phyloP scores from a whole-genome alignment of 2,329 filamentous ascomycete genomes.

The Cercospora sojina region DNA sequence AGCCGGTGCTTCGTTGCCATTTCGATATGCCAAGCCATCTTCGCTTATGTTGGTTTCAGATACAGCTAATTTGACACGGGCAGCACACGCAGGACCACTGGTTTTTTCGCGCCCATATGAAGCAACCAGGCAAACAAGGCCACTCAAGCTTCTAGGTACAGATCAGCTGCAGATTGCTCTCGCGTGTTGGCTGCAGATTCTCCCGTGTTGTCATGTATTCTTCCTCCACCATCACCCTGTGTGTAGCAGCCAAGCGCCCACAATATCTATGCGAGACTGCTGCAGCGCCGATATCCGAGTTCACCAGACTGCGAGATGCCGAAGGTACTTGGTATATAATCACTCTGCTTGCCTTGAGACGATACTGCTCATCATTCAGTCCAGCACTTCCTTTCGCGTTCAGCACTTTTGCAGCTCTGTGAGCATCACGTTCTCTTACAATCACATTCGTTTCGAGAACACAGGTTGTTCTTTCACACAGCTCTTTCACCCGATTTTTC shows the following conservation, averaged over 20 bases:
- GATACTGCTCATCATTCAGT: background rate
- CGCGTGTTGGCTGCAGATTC: background rate
- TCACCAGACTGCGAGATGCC: background rate
- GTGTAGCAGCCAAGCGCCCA: slow-evolving; percentile 10
- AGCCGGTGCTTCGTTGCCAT: background rate
- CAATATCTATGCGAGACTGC: slow-evolving; percentile 15
- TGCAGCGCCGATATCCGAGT: background rate
- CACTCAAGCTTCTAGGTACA: slow-evolving; percentile 7
- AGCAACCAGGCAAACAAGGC: background rate
- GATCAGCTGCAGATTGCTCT: background rate
- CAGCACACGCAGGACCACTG: background rate
- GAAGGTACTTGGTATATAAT: background rate
- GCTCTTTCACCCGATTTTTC: background rate
- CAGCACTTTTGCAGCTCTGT: slow-evolving; percentile 16
- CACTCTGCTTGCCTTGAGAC: background rate
- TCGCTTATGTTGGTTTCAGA: slow-evolving; percentile 19
- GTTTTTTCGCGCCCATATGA: background rate
- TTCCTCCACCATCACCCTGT: background rate
- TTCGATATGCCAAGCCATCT: slow-evolving; percentile 5
- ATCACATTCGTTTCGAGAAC: slow-evolving; percentile 16
- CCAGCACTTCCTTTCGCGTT: background rate
- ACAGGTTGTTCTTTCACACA: slow-evolving; percentile 16
- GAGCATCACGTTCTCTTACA: slow-evolving; percentile 21
- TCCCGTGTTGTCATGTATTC: background rate
- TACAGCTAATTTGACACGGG: slow-evolving; percentile 5